phyloP scores from a whole-genome alignment of 2,329 filamentous ascomycete species.

The Pseudogymnoascus sp. region DNA sequence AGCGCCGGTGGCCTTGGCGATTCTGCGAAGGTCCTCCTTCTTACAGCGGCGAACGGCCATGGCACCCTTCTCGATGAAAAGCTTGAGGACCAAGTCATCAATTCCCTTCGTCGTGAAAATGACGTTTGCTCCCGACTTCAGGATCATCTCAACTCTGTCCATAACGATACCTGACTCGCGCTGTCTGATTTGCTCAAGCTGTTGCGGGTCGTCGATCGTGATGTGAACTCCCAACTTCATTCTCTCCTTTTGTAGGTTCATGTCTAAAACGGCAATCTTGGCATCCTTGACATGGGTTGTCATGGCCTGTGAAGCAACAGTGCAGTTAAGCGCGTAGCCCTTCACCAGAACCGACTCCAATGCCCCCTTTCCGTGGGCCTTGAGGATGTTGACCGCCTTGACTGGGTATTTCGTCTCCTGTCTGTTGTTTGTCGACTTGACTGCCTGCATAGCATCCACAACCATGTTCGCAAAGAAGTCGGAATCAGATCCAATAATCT shows the following conservation, averaged over 20 bases:
- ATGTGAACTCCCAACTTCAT: slow-evolving; percentile 99
- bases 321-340: slow-evolving; percentile 97
- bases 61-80: slow-evolving; percentile 86
- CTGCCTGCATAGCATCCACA: slow-evolving; percentile 89
- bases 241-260: slow-evolving; percentile 97
- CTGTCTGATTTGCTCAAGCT: slow-evolving; percentile 93
- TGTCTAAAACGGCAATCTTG: slow-evolving; percentile 94
- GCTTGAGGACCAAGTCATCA: slow-evolving; percentile 89
- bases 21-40: slow-evolving; percentile 94
- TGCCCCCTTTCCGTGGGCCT: slow-evolving; percentile 91
- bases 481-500: slow-evolving; percentile 92
- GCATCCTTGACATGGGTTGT: slow-evolving; percentile 84
- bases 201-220: slow-evolving; percentile 92
- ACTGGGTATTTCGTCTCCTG: slow-evolving; percentile 94
- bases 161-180: slow-evolving; percentile 88
- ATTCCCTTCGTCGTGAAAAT: slow-evolving; percentile 97
- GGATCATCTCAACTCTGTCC: slow-evolving; percentile 91
- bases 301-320: slow-evolving; percentile 97
- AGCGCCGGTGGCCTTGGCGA: slow-evolving; percentile 91
- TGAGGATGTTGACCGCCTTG: slow-evolving; percentile 97
- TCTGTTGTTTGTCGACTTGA: slow-evolving; percentile 87
- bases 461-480: slow-evolving; percentile 98
- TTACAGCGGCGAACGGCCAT: slow-evolving; percentile 96
- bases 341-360: slow-evolving; percentile 85
- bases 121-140: slow-evolving; percentile 95